Percentiles rank a stretch among this genome's conserved stretches.
Conservation (phyloP, 345 rosid genomes). For the Adansonia digitata region DNA sequence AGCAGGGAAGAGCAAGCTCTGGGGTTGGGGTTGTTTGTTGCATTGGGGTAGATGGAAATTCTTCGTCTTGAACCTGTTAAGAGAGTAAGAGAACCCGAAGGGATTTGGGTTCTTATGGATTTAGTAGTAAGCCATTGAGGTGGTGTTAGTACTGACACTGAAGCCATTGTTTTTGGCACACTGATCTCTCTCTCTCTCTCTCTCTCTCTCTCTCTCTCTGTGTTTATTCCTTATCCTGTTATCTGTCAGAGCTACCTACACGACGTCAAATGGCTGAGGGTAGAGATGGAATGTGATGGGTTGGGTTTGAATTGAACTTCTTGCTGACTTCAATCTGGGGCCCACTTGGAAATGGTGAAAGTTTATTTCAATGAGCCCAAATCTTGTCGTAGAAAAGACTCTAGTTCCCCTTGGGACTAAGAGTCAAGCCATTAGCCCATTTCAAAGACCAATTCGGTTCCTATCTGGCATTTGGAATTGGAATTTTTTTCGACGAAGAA, state of each 20-base stretch:
- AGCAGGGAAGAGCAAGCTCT: constrained; percentile 44
- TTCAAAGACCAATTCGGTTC: no score
- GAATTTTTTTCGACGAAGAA: no score
- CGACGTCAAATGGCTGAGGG: neutral
- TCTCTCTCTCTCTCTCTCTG: neutral
- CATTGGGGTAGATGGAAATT: constrained; percentile 24
- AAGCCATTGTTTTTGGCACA: constrained; percentile 42
- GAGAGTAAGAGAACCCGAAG: constrained; percentile 60
- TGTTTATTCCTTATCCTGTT: no score
- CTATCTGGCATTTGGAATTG: neutral
- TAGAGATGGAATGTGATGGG: neutral
- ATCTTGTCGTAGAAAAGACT: neutral
- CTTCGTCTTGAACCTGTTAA: constrained; percentile 28
- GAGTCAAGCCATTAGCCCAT: neutral
- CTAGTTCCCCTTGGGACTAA: neutral
- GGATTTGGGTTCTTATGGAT: constrained; percentile 19
- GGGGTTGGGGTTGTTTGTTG: constrained; percentile 24
- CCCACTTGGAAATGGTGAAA: neutral
- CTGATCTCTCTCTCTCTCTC: neutral
- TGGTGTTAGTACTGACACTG: constrained; percentile 39
- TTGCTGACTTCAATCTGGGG: neutral
- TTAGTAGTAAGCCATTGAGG: constrained; percentile 31
- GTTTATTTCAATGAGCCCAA: neutral
- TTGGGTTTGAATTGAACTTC: neutral
- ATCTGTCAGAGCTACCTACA: neutral